Conservation (phyloP, 2,329 filamentous ascomycete genomes). For the Trichoderma citrinoviride region DNA sequence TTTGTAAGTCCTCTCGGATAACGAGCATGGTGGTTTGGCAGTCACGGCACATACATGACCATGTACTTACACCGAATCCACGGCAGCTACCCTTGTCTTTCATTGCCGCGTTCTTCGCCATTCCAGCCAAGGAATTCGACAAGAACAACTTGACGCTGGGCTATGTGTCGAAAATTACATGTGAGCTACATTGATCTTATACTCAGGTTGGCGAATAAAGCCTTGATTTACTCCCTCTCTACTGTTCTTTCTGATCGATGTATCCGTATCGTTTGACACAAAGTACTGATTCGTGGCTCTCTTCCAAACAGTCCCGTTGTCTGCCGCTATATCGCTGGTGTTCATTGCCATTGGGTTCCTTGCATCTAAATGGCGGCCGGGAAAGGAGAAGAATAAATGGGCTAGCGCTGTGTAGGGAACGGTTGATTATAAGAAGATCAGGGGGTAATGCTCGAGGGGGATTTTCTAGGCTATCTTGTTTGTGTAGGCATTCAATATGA, state of each 20-base stretch:
- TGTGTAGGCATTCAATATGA: too few species aligned
- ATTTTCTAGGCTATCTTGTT: too few species aligned
- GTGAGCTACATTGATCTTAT: background rate
- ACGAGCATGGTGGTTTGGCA: too few species aligned
- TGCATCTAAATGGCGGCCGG: background rate
- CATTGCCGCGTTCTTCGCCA: background rate
- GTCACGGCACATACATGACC: accelerated
- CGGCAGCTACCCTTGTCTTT: background rate
- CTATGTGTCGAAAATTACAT: background rate
- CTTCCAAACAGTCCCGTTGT: background rate
- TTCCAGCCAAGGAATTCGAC: background rate
- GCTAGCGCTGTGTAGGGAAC: too few species aligned
- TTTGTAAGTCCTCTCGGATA: background rate
- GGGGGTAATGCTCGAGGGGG: too few species aligned
- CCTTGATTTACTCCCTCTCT: background rate
- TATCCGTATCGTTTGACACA: background rate
- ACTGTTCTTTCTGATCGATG: background rate
- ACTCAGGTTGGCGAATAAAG: too few species aligned
- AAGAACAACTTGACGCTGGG: background rate
- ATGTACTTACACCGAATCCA: background rate
- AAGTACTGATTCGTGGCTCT: background rate
- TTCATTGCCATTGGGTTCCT: background rate
- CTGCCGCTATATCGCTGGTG: background rate
- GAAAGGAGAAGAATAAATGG: too few species aligned
- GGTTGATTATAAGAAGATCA: too few species aligned